A percentile compares a stretch with the other conserved stretches of the same genome.
phyloP scores from a whole-genome alignment of 1,139 yeast species.

The Zygosaccharomyces sapae region DNA sequence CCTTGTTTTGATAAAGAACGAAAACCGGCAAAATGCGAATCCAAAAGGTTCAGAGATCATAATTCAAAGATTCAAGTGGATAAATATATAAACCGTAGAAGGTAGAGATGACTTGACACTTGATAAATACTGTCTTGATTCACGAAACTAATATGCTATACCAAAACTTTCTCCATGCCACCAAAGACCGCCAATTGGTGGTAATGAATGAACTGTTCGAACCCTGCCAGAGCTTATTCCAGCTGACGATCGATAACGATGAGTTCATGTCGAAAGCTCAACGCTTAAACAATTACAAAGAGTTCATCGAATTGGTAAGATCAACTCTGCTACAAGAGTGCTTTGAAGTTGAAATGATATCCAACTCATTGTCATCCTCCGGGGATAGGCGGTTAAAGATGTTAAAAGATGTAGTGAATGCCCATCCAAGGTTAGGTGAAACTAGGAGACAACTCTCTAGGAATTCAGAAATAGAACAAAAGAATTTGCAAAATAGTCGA shows the following conservation, averaged over 20 bases:
- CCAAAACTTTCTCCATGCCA: neutral
- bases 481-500: constrained; percentile 46
- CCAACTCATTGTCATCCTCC: constrained; percentile 15
- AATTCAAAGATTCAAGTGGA: neutral
- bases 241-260: constrained; percentile 16
- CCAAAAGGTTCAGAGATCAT: no score
- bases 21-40: constrained; percentile 4
- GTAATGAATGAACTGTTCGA: constrained; percentile 21
- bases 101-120: no score
- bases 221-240: constrained; percentile 19
- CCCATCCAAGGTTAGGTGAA: constrained; percentile 87
- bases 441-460: constrained; percentile 49
- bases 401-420: constrained; percentile 57
- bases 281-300: constrained; percentile 37
- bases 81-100: no score
- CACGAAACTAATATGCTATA: neutral
- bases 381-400: constrained; percentile 20
- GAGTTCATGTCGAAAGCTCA: constrained; percentile 10
- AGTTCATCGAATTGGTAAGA: constrained; percentile 52
- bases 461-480: constrained; percentile 23
- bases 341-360: constrained; percentile 27
- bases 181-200: constrained; percentile 9
- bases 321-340: constrained; percentile 39
- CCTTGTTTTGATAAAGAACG: neutral
- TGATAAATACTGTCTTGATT: no score